Evolutionary conservation across 441 rosid species (phyloP).

Genomic region (Populus hybrid): DNA sequence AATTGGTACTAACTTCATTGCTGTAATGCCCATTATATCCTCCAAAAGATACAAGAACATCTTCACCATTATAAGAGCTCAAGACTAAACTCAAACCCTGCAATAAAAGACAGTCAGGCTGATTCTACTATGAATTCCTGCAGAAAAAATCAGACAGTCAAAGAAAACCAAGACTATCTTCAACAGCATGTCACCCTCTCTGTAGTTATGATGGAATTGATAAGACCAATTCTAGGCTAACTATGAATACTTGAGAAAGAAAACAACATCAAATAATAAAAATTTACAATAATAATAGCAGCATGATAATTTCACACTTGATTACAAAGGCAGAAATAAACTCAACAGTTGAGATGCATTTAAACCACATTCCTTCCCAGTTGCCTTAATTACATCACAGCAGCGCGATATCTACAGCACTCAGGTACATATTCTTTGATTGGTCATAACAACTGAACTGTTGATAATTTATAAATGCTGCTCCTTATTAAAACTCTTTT

Average conservation of each 20-base stretch:
- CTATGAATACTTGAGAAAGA: neutral
- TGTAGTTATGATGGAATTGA: neutral
- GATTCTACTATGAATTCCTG: neutral
- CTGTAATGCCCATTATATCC: slow-evolving; percentile 96
- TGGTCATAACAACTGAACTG: neutral
- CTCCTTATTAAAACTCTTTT: neutral
- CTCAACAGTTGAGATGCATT: slow-evolving; percentile 1
- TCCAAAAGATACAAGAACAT: slow-evolving; percentile 78
- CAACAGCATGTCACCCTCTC: neutral
- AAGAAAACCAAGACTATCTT: neutral
- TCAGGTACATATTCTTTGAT: neutral
- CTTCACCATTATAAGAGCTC: slow-evolving; percentile 77
- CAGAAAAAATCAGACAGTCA: neutral
- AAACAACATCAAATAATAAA: neutral
- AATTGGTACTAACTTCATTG: slow-evolving; percentile 61
- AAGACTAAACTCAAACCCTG: slow-evolving; percentile 89
- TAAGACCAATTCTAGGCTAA: neutral
- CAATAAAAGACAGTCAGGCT: slow-evolving; percentile 13
- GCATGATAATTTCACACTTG: neutral
- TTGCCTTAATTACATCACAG: neutral
- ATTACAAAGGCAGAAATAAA: neutral
- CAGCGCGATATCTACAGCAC: neutral
- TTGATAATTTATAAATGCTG: neutral
- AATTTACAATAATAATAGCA: neutral
- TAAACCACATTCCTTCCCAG: neutral